Percentiles rank a stretch among this genome's conserved stretches.
Evolutionary conservation across 805 yeast genomes (phyloP).

Genomic region (Myxozyma geophila): DNA sequence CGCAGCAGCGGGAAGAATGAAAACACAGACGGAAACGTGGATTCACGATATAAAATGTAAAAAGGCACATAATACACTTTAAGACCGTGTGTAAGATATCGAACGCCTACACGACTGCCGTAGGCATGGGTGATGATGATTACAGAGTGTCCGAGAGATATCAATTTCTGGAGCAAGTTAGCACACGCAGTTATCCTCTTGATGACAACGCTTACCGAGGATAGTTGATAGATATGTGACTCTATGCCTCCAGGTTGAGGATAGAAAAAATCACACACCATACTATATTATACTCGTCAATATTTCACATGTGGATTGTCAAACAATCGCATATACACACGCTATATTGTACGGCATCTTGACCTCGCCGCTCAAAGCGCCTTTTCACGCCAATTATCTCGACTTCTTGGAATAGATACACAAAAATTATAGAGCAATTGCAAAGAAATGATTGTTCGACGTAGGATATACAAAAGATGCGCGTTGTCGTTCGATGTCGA

Average conservation of each 20-base stretch:
- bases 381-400: not conserved
- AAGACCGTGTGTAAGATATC: slow-evolving; percentile 84
- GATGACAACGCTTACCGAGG: slow-evolving; percentile 49
- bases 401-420: not conserved
- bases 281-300: slow-evolving; percentile 42
- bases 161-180: slow-evolving; percentile 31
- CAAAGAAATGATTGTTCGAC: no score
- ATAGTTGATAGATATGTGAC: slow-evolving; percentile 87
- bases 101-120: slow-evolving; percentile 77
- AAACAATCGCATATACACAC: slow-evolving; percentile 33
- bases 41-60: slow-evolving; percentile 75
- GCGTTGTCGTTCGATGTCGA: no score
- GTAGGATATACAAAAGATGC: no score
- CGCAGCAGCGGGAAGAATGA: slow-evolving; percentile 84
- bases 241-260: slow-evolving; percentile 99
- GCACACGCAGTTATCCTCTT: not conserved
- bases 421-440: not conserved
- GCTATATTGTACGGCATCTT: slow-evolving; percentile 43
- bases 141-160: slow-evolving; percentile 39
- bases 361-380: not conserved
- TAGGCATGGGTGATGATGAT: slow-evolving; percentile 87
- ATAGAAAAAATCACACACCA: slow-evolving; percentile 96
- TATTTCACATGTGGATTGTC: not conserved
- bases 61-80: slow-evolving; percentile 92
- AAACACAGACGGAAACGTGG: slow-evolving; percentile 88